Base-by-base conservation (phyloP, 306 rosid genomes). In the Prunus fruticosa region DNA sequence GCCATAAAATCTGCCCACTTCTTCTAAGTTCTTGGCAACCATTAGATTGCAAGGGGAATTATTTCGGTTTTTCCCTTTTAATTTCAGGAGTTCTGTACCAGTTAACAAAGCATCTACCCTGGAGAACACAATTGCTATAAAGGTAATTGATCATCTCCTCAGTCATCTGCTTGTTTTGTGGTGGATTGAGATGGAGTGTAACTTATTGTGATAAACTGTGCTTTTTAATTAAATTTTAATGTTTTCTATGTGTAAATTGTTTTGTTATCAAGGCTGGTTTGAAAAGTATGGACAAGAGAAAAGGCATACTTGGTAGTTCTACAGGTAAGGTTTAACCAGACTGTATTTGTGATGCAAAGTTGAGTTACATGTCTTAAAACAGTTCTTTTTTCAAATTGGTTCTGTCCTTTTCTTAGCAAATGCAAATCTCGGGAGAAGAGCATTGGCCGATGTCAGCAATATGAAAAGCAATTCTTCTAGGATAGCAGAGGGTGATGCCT, bases 391-490 rank as follows among this genome's bases (percentile, higher is more conserved):
- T 28, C 77, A 23, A 50, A 57, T 65, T 28, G 32, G 38, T 28
- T 22, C 69, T 78, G 80, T 34, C 41, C 12, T 84, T 76, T 83
- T 53, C 22, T 80, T 60, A 89, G 93, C 80, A 69, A 82, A 82
- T 61, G 63, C 57, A 64, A 81, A 73, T 34, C 71, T 64, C 51
- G 74, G 80, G 79, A 88, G 97, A 73, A 91, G 80, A 84, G 89
- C 97, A 72, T 73, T 91, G 85, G 86, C 89, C 56, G 97, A 94
- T 82, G 89, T 94, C 41, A 90, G 95, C 89, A 94, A 94, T 79
- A 78, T 70, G 45, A 81, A 78, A 67, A 79, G 77, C 71, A 86
- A 71, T 80, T 79, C 87, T 76, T 80, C 81, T 0, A 83, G 76
- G 82, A 75, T 72, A 69, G 47, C 58, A 58, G 64, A 67, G 51